Evolutionary conservation across 495 filamentous ascomycete genomes (phyloP).

Genomic region (Aspergillus baeticus): DNA sequence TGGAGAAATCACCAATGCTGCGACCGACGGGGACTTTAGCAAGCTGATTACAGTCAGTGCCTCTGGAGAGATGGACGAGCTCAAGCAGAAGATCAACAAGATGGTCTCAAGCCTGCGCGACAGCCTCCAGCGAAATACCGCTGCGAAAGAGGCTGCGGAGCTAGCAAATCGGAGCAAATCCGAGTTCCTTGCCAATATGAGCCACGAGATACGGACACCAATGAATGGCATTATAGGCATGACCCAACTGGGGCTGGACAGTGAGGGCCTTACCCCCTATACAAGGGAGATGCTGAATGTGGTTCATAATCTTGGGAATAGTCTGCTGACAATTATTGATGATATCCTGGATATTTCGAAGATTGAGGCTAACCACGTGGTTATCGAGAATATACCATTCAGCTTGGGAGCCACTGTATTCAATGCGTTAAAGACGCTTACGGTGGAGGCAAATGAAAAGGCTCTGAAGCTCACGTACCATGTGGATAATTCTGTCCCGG

Average conservation of each 20-base stretch:
- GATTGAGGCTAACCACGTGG: conserved; percentile 99
- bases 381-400: conserved; percentile 98
- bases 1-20: conserved; percentile 95
- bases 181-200: conserved; percentile 99
- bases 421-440: conserved; percentile 93
- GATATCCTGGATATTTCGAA: conserved; percentile 99
- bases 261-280: conserved; percentile 83
- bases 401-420: conserved; percentile 94
- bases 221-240: conserved; percentile 90
- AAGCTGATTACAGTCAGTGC: conserved; percentile 96
- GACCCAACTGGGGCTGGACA: conserved; percentile 96
- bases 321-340: conserved; percentile 96
- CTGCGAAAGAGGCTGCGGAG: conserved; percentile 92
- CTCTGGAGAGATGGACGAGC: conserved; percentile 97
- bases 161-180: conserved; percentile 98
- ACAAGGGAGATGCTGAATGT: conserved; percentile 99
- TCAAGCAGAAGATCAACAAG: conserved; percentile 99
- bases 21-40: conserved; percentile 94
- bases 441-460: conserved; percentile 95
- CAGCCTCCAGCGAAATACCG: conserved; percentile 97
- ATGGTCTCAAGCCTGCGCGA: conserved; percentile 97
- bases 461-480: conserved; percentile 91
- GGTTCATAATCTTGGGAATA: conserved; percentile 96
- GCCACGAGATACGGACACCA: conserved; percentile 96
- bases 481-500: conserved; percentile 90